Conservation (phyloP, 306 rosid genomes). For the Pterocarpus santalinus region DNA sequence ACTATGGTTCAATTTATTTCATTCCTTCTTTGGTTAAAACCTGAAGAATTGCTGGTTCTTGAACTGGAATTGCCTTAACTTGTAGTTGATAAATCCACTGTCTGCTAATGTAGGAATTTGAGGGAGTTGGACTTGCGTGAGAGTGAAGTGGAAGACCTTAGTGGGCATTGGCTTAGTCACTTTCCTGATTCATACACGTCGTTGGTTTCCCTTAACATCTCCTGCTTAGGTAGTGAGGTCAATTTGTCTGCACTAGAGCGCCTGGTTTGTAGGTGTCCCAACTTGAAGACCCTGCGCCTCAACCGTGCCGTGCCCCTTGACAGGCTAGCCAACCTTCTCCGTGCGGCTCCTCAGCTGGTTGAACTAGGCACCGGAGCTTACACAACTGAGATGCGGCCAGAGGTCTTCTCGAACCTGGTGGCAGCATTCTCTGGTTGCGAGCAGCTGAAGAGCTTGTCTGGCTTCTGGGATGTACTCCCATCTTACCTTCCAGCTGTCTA, state of each 20-base stretch:
- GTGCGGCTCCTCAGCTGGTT: constrained; percentile 75
- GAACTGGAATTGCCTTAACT: neutral
- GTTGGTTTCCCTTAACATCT: constrained; percentile 85
- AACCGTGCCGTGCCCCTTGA: constrained; percentile 87
- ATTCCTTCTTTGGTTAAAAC: neutral
- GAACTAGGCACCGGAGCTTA: constrained; percentile 89
- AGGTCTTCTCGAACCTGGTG: constrained; percentile 64
- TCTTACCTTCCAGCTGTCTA: constrained; percentile 76
- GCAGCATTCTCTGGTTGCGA: constrained; percentile 69
- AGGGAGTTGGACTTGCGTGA: constrained; percentile 89
- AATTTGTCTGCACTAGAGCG: constrained; percentile 85
- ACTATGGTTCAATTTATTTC: neutral
- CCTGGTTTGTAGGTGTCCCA: constrained; percentile 80
- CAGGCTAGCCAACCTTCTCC: constrained; percentile 68
- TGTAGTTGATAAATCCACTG: constrained; percentile 8
- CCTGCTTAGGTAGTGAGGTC: constrained; percentile 84
- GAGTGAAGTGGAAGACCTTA: constrained; percentile 87
- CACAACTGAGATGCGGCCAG: constrained; percentile 73
- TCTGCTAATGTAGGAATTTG: constrained; percentile 73
- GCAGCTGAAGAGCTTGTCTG: constrained; percentile 74
- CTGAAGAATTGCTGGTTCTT: neutral
- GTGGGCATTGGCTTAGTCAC: constrained; percentile 95
- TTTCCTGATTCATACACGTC: constrained; percentile 92
- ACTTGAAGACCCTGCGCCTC: constrained; percentile 84
- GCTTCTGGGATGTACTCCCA: constrained; percentile 92